Base-by-base conservation (phyloP, 345 rosid species). In the Gossypium sturtianum region DNA sequence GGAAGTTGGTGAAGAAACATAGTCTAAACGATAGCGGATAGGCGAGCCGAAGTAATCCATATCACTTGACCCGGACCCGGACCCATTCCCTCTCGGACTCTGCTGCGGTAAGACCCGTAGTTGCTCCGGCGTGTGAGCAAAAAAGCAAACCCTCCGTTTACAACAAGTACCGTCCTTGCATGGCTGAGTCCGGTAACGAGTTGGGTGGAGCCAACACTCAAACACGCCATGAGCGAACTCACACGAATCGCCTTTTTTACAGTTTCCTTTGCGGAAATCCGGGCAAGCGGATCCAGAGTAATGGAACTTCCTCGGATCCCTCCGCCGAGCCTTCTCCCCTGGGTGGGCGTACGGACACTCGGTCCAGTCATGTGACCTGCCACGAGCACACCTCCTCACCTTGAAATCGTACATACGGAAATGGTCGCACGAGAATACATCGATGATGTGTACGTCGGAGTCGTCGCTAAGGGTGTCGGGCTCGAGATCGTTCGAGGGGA, bases 141-240 rank as follows among this genome's bases (percentile, higher is more conserved):
- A 93, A 81, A 93, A 89, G 65, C 97, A 93, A 57, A 93, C 93
- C 58, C 83, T 83, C 12, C 98, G 84, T 45, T 81, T 82, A 77
- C 97, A 89, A 75, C 75, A 80, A 0, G 77, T 83, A 0, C 98
- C 98, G 34, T 91, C 98, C 66, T 91, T 93, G 73, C 98, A 91
- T 1, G 94, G 92, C 76, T 87, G 93, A 9, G 98, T 93, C 1
- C 98, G 86, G 79, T 93, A 91, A 6, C 93, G 87, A 0, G 87
- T 84, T 2, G 98, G 97, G 68, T 93, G 98, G 2, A 93, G 89
- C 98, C 98, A 93, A 76, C 92, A 93, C 89, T 90, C 97, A 17
- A 93, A 93, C 0, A 93, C 97, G 1, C 97, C 98, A 38, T 82
- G 92, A 52, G 90, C 85, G 9, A 81, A 84, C 80, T 87, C 93